Base-by-base conservation (phyloP, 441 rosid species). In the Adansonia gregorii region DNA sequence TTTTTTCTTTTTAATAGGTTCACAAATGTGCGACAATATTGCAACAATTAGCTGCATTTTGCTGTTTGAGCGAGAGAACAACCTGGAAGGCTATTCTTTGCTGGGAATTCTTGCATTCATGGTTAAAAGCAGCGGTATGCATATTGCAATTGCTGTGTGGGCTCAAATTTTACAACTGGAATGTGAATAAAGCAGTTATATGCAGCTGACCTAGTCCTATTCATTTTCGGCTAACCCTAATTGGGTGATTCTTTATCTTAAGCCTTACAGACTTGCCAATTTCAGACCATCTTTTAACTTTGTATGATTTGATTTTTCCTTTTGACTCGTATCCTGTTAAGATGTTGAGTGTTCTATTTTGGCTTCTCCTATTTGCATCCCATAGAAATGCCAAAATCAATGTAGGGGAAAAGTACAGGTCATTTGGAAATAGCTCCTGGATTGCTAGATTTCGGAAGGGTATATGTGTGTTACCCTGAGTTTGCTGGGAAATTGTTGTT, bases 11-110 rank as follows among this genome's bases (percentile, higher is more conserved):
- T 76, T 78, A 52, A 66, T 84, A 95, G 97, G 99, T 94, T 68
- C 97, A 94, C 75, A 95, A 92, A 80, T 91, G 98, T 72, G 94
- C 97, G 8, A 92, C 95, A 10, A 91, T 96, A 79, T 86, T 96
- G 88, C 99, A 94, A 81, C 98, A 91, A 41, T 78, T 96, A 88
- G 97, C 99, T 71, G 97, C 97, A 71, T 83, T 94, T 79, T 94
- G 99, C 88, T 89, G 91, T 82, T 86, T 90, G 82, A 89, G 98
- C 27, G 98, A 94, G 82, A 87, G 91, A 83, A 87, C 89, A 8
- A 80, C 88, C 67, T 93, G 93, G 94, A 94, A 91, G 84, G 81
- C 89, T 65, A 79, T 92, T 79, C 88, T 93, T 74, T 87, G 89
- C 72, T 96, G 97, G 99, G 84, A 94, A 74, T 89, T 97, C 77